A percentile compares a stretch with the other conserved stretches of the same genome.
These are phyloP conservation scores for Myriosclerotinia duriaeana DNA, from an alignment of 2,329 filamentous ascomycete genomes.

Conservation along the genomic window DNA sequence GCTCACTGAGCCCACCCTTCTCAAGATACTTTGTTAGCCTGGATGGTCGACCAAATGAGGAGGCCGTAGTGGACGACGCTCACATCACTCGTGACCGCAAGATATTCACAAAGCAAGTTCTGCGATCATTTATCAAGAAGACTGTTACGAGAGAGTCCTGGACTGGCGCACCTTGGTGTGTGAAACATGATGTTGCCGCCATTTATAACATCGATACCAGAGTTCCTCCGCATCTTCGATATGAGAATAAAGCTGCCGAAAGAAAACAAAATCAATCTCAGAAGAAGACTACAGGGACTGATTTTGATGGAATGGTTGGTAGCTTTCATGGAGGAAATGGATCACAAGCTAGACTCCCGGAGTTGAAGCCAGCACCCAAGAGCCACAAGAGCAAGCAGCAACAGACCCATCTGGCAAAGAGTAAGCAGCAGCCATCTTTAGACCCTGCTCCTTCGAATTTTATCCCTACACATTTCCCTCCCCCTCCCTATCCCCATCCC, in stretches of 20 bases:
- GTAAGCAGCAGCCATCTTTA: conserved; percentile 42
- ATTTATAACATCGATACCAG: conserved; percentile 85
- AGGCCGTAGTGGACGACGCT: conserved; percentile 75
- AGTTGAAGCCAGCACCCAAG: conserved; percentile 72
- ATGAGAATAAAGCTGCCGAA: conserved; percentile 76
- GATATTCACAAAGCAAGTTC: conserved; percentile 89
- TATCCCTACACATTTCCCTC: conserved; percentile 24
- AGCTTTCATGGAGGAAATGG: conserved; percentile 40
- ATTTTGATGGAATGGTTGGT: conserved; percentile 41
- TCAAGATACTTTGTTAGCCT: conserved; percentile 80
- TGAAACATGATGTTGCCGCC: conserved; percentile 80
- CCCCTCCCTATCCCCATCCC: conserved; percentile 32
- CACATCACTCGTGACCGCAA: conserved; percentile 86
- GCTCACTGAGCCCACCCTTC: conserved; percentile 67
- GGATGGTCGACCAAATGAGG: conserved; percentile 64
- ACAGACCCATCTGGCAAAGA: conserved; percentile 43
- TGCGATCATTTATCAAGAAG: conserved; percentile 92
- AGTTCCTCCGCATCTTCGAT: conserved; percentile 76
- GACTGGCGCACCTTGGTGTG: conserved; percentile 95
- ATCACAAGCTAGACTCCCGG: conserved; percentile 61
- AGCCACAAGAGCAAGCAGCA: conserved; percentile 63
- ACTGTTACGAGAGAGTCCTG: conserved; percentile 89
- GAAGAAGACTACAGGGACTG: conserved; percentile 47
- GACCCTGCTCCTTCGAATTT: conserved; percentile 38
- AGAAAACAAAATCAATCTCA: conserved; percentile 70